phyloP scores from a whole-genome alignment of 108 stramenopile species.

The Cylindrotheca closterium region DNA sequence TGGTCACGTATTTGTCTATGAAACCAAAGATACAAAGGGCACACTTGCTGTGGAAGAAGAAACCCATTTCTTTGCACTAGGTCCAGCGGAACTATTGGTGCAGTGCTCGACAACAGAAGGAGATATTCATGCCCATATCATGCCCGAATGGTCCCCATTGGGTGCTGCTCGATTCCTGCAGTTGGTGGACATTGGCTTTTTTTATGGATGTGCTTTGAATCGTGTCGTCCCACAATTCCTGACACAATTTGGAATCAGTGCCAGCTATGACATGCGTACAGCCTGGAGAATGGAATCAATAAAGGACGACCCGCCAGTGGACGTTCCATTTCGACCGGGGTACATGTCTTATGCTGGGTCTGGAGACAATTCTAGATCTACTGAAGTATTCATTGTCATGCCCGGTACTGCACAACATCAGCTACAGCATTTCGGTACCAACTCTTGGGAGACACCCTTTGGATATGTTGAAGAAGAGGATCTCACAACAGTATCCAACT shows the following conservation, averaged over 20 bases:
- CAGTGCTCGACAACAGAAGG: background rate
- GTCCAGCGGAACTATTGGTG: background rate
- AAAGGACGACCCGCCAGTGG: constrained; percentile 40
- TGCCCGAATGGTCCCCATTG: constrained; percentile 11
- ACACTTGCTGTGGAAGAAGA: background rate
- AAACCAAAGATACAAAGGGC: background rate
- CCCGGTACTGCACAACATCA: constrained; percentile 46
- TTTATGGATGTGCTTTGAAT: constrained; percentile 23
- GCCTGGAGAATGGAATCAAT: constrained; percentile 11
- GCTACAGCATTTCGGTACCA: constrained; percentile 50
- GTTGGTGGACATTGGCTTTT: constrained; percentile 3
- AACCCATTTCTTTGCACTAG: background rate
- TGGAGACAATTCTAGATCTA: constrained; percentile 45
- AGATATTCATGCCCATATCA: background rate
- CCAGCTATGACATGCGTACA: constrained; percentile 36
- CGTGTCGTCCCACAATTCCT: constrained; percentile 71
- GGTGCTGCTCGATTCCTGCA: constrained; percentile 22
- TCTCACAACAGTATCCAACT: constrained; percentile 26
- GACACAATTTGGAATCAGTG: constrained; percentile 78
- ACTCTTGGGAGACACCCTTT: constrained; percentile 74
- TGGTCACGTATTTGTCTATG: background rate
- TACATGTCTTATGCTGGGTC: constrained; percentile 51
- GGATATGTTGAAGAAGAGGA: constrained; percentile 44
- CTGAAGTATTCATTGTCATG: constrained; percentile 65
- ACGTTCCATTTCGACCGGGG: constrained; percentile 47